Percentiles rank a stretch among this genome's conserved stretches.
These are phyloP conservation scores for Syzygium oleosum DNA, from an alignment of 345 rosid species.

Conservation along the genomic window DNA sequence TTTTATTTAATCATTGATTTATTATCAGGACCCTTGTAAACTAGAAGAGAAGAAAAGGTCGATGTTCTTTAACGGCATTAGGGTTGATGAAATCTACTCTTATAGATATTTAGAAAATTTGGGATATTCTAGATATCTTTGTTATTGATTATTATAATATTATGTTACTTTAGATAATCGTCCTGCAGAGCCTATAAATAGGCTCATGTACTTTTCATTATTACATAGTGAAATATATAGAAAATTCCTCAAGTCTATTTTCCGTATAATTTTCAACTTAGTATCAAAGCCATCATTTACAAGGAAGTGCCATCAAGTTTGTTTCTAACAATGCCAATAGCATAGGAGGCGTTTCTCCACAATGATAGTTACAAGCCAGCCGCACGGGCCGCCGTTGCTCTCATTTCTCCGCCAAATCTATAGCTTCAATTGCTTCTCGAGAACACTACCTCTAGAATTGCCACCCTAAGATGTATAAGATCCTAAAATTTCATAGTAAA, in stretches of 20 bases:
- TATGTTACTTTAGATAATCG: background rate
- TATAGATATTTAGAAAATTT: background rate
- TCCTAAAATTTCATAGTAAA: background rate
- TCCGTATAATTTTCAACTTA: background rate
- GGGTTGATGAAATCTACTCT: background rate
- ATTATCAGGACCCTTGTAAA: background rate
- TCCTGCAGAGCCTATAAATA: background rate
- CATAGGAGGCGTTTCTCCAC: accelerated
- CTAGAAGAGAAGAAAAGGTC: background rate
- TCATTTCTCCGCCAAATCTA: background rate
- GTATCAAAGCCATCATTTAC: accelerated
- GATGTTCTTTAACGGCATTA: background rate
- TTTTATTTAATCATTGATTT: no score
- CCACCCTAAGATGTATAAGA: background rate
- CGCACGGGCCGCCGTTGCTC: background rate
- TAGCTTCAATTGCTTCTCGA: background rate
- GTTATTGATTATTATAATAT: background rate
- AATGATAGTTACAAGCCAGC: accelerated
- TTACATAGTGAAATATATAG: background rate
- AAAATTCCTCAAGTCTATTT: background rate
- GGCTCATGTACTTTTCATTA: background rate
- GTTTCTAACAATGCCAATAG: background rate
- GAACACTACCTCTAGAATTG: background rate
- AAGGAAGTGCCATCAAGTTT: background rate
- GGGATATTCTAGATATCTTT: background rate